Evolutionary conservation across 2,329 filamentous ascomycete genomes (phyloP).

Genomic region (Fusarium sp.): DNA sequence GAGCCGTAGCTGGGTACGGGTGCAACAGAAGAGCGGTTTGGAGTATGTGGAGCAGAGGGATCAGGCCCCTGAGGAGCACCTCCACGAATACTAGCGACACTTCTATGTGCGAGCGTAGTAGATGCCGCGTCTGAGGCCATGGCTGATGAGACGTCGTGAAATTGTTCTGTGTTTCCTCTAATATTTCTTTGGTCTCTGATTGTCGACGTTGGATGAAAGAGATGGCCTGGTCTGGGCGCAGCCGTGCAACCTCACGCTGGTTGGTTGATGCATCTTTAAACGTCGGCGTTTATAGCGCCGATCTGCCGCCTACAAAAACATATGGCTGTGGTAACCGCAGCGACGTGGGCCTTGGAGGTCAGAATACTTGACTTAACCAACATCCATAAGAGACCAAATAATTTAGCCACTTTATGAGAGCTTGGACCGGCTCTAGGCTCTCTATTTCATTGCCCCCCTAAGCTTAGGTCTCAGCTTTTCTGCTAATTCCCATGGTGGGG

Average conservation of each 20-base stretch:
- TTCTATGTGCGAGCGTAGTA: conserved; percentile 66
- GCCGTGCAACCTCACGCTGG: conserved; percentile 38
- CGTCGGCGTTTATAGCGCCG: conserved; percentile 46
- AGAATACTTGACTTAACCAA: neutral
- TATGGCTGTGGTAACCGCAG: conserved; percentile 46
- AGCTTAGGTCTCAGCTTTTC: neutral
- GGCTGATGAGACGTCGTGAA: conserved; percentile 1
- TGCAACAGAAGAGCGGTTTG: conserved; percentile 63
- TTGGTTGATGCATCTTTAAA: conserved; percentile 36
- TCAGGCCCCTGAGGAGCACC: conserved; percentile 52
- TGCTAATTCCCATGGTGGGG: conserved; percentile 28
- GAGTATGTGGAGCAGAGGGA: conserved; percentile 70
- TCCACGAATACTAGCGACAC: conserved; percentile 68
- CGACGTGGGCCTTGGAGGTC: conserved; percentile 43
- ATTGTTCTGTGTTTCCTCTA: neutral
- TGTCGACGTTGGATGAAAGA: conserved; percentile 26
- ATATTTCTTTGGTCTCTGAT: neutral
- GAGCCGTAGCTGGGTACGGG: conserved; percentile 69
- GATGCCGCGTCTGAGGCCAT: conserved; percentile 61
- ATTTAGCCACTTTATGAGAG: neutral
- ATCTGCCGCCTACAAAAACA: conserved; percentile 49
- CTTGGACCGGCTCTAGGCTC: neutral
- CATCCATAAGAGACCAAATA: neutral
- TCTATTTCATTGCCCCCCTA: neutral
- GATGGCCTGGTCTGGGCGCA: conserved; percentile 28